A percentile compares a stretch with the other conserved stretches of the same genome.
Conservation (phyloP, 257 asterid species). For the Solanum pinnatisectum region DNA sequence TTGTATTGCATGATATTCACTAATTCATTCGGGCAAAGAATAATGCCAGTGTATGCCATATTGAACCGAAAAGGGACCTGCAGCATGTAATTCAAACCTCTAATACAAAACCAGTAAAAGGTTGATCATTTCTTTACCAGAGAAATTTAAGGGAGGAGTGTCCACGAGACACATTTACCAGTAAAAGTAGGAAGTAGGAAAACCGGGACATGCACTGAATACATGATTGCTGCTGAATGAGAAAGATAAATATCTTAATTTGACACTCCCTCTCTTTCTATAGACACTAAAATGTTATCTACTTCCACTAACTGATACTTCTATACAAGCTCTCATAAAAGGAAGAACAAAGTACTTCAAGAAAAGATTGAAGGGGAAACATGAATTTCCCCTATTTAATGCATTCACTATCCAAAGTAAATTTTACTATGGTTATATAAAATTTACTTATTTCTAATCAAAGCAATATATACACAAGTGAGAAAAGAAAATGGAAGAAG, state of each 20-base stretch:
- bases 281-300: background rate
- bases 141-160: background rate
- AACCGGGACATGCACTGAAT: background rate
- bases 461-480: slow-evolving; percentile 2
- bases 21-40: background rate
- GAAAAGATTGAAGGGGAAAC: background rate
- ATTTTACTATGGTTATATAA: background rate
- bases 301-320: background rate
- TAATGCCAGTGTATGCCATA: background rate
- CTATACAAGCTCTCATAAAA: background rate
- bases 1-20: background rate
- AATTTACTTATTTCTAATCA: slow-evolving; percentile 1
- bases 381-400: background rate
- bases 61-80: background rate
- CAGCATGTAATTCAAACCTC: background rate
- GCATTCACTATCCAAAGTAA: background rate
- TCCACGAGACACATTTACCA: background rate
- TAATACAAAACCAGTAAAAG: background rate
- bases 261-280: background rate
- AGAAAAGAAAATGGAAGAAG: background rate
- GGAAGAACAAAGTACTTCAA: background rate
- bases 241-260: background rate
- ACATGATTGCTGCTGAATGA: background rate
- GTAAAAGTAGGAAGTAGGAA: background rate
- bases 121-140: background rate